phyloP scores from a whole-genome alignment of 1,139 yeast species.

The Kazachstania sp. region DNA sequence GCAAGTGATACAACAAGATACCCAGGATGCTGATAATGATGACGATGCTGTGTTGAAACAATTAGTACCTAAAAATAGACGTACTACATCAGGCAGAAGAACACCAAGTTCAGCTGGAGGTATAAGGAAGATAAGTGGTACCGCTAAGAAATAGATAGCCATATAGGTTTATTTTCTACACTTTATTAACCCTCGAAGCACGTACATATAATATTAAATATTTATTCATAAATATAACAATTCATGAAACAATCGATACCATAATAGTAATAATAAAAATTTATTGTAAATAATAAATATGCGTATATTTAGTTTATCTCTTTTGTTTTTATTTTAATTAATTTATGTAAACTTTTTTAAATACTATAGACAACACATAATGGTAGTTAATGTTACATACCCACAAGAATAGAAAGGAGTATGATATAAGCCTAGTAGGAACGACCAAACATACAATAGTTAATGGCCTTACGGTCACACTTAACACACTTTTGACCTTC shows the following conservation, averaged over 20 bases:
- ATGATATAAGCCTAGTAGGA: slow-evolving; percentile 45
- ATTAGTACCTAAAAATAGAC: slow-evolving; percentile 26
- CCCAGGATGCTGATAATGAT: slow-evolving; percentile 6
- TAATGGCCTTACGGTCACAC: slow-evolving; percentile 67
- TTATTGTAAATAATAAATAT: no score
- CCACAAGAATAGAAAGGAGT: not conserved
- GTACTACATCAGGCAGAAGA: slow-evolving; percentile 27
- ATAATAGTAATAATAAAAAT: no score
- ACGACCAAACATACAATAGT: slow-evolving; percentile 93
- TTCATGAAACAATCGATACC: no score
- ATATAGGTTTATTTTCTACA: not conserved
- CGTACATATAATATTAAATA: no score
- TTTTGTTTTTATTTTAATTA: no score
- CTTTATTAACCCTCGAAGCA: not conserved
- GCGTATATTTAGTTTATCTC: no score
- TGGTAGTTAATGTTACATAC: not conserved
- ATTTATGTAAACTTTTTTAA: not conserved
- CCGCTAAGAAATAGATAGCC: slow-evolving; percentile 17
- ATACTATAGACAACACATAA: no score
- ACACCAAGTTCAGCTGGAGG: slow-evolving; percentile 29
- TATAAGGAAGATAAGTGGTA: slow-evolving; percentile 29
- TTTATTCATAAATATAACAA: no score
- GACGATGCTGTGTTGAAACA: slow-evolving; percentile 19
- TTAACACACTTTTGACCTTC: slow-evolving; percentile 77
- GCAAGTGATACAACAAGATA: slow-evolving; percentile 2